phyloP scores from a whole-genome alignment of 2,329 filamentous ascomycete genomes.

The Aspergillus terreus region DNA sequence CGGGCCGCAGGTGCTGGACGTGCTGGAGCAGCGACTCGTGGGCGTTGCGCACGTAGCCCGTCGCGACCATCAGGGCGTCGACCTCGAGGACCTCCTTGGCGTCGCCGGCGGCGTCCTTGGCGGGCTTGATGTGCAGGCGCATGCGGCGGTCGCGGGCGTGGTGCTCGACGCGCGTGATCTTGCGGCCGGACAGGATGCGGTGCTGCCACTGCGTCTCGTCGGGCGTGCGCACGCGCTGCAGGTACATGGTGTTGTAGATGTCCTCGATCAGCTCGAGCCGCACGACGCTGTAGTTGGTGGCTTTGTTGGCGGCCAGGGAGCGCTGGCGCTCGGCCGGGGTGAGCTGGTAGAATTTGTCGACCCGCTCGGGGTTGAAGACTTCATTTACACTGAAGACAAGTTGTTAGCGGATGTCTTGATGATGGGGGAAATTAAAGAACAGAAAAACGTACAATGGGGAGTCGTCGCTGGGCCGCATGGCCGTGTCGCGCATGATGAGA shows the following conservation, averaged over 20 bases:
- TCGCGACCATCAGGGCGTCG: slow-evolving; percentile 80
- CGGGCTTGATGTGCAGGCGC: slow-evolving; percentile 57
- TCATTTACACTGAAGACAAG: slow-evolving; percentile 70
- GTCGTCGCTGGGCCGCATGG: slow-evolving; percentile 86
- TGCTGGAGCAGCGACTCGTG: slow-evolving; percentile 73
- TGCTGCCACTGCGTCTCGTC: slow-evolving; percentile 77
- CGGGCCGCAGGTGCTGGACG: slow-evolving; percentile 63
- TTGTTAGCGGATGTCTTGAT: background rate
- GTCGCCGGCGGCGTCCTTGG: slow-evolving; percentile 27
- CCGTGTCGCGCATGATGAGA: slow-evolving; percentile 77
- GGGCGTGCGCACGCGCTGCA: slow-evolving; percentile 68
- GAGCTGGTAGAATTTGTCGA: slow-evolving; percentile 71
- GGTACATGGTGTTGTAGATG: slow-evolving; percentile 83
- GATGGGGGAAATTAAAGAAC: too few species aligned
- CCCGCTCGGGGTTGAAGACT: slow-evolving; percentile 85
- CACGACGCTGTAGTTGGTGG: slow-evolving; percentile 93
- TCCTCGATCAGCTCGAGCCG: slow-evolving; percentile 85
- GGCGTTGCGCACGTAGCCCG: slow-evolving; percentile 74
- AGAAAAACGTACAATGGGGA: slow-evolving; percentile 73
- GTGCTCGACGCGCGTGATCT: slow-evolving; percentile 59
- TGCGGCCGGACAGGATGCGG: slow-evolving; percentile 68
- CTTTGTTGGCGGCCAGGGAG: slow-evolving; percentile 65
- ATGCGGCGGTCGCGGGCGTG: slow-evolving; percentile 52
- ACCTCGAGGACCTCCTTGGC: slow-evolving; percentile 65
- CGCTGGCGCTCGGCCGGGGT: slow-evolving; percentile 59